Evolutionary conservation across 495 filamentous ascomycete species (phyloP).

Genomic region (Lophiotrema nucula): DNA sequence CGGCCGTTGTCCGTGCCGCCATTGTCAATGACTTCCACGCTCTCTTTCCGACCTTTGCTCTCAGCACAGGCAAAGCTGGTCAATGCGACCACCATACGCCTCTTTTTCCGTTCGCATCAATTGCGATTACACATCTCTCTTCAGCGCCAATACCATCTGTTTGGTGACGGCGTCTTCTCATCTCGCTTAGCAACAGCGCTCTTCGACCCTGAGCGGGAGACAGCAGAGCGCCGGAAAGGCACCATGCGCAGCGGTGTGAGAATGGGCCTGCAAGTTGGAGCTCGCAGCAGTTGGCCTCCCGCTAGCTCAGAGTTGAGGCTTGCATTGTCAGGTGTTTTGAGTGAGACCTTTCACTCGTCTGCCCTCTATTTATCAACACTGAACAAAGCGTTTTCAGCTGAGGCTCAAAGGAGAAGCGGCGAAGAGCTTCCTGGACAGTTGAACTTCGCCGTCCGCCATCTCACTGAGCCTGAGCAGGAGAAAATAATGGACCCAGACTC

Average conservation of each 20-base stretch:
- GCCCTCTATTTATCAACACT: constrained; percentile 26
- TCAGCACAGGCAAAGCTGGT: constrained; percentile 71
- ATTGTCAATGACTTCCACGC: constrained; percentile 63
- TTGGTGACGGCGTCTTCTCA: constrained; percentile 80
- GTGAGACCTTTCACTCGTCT: constrained; percentile 62
- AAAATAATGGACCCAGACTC: constrained; percentile 74
- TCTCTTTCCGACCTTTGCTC: constrained; percentile 75
- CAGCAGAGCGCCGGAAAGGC: constrained; percentile 69
- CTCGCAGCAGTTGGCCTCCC: constrained; percentile 81
- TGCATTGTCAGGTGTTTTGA: constrained; percentile 81
- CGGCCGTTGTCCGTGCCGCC: constrained; percentile 60
- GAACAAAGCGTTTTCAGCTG: neutral
- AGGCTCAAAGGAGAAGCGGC: constrained; percentile 23
- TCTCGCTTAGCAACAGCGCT: constrained; percentile 76
- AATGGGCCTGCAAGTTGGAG: constrained; percentile 79
- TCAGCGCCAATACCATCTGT: constrained; percentile 75
- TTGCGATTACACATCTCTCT: constrained; percentile 74
- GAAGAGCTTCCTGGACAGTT: constrained; percentile 73
- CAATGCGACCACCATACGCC: constrained; percentile 71
- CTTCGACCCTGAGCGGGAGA: constrained; percentile 80
- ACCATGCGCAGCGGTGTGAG: constrained; percentile 64
- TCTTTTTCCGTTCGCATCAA: constrained; percentile 73
- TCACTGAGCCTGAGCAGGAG: constrained; percentile 71
- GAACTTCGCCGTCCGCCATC: constrained; percentile 81
- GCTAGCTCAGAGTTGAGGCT: constrained; percentile 87